Base-by-base conservation (phyloP, 2,329 filamentous ascomycete species). In the Xylaria multiplex region DNA sequence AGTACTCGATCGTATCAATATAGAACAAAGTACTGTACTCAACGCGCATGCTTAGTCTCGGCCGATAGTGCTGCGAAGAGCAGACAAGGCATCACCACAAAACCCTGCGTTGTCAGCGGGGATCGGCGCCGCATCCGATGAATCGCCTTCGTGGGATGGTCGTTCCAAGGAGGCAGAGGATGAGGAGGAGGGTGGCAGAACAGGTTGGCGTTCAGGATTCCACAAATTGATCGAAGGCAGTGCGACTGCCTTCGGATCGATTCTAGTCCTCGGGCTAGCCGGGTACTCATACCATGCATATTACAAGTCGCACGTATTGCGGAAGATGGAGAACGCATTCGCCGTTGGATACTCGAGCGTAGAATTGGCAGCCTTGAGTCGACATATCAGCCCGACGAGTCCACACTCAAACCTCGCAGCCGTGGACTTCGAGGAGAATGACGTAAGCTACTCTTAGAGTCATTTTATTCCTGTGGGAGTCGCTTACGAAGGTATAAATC, bases 251-350 rank as follows among this genome's bases (percentile, higher is more conserved):
- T 70, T 76, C 8, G 74, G 74, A 8, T 76, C 74, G 1, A 68
- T 76, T 49, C 46, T 70, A 4, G 65, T 76, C 42, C 72, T 75
- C 8, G 74, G 70, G 1, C 53, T 76, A 4, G 77, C 77, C 6
- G 78, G 77, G 6, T 78, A 77, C 63, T 77, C 75, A 11, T 80
- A 77, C 59, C 73, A 77, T 45, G 40, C 64, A 27, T 77, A 76
- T 78, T 91, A 92, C 82, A 92, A 92, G 77, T 80, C 85, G 72
- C 81, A 90, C 66, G 87, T 92, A n/a, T 79, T 92, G 42, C 80
- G 87, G 68, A 92, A 92, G 78, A 91, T 92, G 81, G 88, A 91
- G 74, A 88, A 90, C 74, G 90, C 90, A 2, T 92, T 92, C 77
- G 82, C 85, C 6, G 87, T 87, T 6, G 90, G 90, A 13, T 90